Conservation (phyloP, 2,329 filamentous ascomycete species). For the Fusarium sp. region DNA sequence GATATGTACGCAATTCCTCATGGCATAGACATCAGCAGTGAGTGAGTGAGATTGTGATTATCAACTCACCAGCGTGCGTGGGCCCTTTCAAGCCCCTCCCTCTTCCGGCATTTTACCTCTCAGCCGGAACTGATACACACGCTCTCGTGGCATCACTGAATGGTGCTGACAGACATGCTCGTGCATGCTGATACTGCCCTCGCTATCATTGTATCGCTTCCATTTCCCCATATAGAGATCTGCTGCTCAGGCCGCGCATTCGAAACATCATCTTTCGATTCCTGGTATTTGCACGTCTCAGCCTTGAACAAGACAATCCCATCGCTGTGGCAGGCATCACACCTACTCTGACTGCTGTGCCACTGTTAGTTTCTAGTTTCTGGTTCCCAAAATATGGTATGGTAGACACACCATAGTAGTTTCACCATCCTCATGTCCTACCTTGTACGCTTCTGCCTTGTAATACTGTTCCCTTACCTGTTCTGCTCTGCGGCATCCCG, state of each 20-base stretch:
- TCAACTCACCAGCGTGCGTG: constrained; percentile 14
- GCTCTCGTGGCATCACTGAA: constrained; percentile 24
- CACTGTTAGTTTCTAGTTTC: constrained; percentile 12
- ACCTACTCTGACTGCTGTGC: constrained; percentile 19
- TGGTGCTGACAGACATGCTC: constrained; percentile 17
- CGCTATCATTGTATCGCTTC: constrained; percentile 21
- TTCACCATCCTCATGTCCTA: constrained; percentile 2
- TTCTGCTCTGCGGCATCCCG: not conserved
- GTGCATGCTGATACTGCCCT: constrained; percentile 10
- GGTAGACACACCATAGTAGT: not conserved
- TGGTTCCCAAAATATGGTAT: not conserved
- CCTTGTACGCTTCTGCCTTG: not conserved
- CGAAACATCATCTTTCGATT: constrained; percentile 22
- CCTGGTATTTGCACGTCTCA: constrained; percentile 22
- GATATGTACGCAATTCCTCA: constrained; percentile 24
- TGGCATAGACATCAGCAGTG: constrained; percentile 14
- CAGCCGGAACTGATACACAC: constrained; percentile 3
- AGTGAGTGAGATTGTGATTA: constrained; percentile 29
- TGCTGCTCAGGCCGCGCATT: constrained; percentile 15
- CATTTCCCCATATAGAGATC: constrained; percentile 29
- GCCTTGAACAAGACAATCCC: constrained; percentile 7
- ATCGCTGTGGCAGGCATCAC: constrained; percentile 31
- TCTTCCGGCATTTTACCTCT: constrained; percentile 14
- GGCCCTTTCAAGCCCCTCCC: constrained; percentile 9
- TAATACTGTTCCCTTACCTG: constrained; percentile 10